Evolutionary conservation across 2,329 filamentous ascomycete species (phyloP).

Genomic region (Lojkania enalia): DNA sequence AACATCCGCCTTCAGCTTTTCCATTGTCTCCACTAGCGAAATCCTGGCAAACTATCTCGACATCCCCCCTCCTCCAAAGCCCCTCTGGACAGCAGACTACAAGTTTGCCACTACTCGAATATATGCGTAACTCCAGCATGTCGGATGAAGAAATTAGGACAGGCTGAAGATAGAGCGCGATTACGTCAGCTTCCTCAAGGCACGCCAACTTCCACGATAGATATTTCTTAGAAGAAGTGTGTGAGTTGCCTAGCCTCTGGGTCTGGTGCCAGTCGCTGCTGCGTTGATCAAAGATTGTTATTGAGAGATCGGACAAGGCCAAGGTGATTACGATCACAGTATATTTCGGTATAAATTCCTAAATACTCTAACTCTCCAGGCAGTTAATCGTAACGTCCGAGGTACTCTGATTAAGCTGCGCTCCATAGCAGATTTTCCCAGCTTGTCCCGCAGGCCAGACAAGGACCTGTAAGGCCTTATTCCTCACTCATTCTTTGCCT

Average conservation of each 20-base stretch:
- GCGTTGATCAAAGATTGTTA: not conserved
- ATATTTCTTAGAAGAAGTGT: not conserved
- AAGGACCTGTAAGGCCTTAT: too few relatives aligned
- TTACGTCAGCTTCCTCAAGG: not conserved
- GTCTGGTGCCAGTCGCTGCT: not conserved
- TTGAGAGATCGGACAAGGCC: too few relatives aligned
- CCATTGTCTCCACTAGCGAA: not conserved
- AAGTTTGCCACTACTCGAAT: not conserved
- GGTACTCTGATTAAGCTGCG: too few relatives aligned
- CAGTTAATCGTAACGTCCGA: too few relatives aligned
- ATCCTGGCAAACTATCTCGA: not conserved
- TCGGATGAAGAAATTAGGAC: not conserved
- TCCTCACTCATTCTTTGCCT: too few relatives aligned
- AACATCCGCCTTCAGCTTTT: not conserved
- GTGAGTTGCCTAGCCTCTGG: not conserved
- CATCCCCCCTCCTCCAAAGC: not conserved
- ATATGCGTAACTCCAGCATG: not conserved
- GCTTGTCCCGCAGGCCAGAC: too few relatives aligned
- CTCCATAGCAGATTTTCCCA: too few relatives aligned
- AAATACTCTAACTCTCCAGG: too few relatives aligned
- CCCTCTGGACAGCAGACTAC: conserved; percentile 2
- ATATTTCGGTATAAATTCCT: too few relatives aligned
- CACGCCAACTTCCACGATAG: not conserved
- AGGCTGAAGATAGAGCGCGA: not conserved
- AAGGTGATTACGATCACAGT: too few relatives aligned